Evolutionary conservation across 2,329 filamentous ascomycete species (phyloP), one percentile per base, ranked within the genome.

Genomic region (Colletotrichum sansevieriae): DNA sequence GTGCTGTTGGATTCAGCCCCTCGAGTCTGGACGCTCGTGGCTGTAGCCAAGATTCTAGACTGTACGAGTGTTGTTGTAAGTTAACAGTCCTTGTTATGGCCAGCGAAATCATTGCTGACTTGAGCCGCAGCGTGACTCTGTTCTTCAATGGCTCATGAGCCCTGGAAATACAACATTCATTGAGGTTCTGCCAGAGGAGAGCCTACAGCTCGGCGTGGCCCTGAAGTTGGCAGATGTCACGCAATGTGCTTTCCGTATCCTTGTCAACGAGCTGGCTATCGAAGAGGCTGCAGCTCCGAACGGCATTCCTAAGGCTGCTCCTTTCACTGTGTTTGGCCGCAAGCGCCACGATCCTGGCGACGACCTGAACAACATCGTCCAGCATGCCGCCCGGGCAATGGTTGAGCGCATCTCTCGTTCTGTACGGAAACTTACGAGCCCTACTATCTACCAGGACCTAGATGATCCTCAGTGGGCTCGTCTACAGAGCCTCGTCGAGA

Each of bases 11-110:
- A 92, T 76, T 92, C 90, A 0, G 90, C 91, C 0, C 82, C 85
- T 11, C 88, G 91, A 13, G 78, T 91, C 43, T 92, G 88, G 84
- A 92, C 90, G 0, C 82, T 92, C n/a, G 86, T 88, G 39, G 87
- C 85, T 3, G 76, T 92, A 9, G 87, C 88, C 8, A 87, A 87
- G 68, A 82, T 88, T 44, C 84, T 91, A 58, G 86, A 89, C 33
- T 85, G 87, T 22, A 63, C 64, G 15, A 46, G 12, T 52, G 44
- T 68, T n/a, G 41, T 70, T 37, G 83, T 83, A 71, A 74, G 81
- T 75, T 35, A 35, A 41, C 25, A 3, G 39, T 13, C 6, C 3
- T 12, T 15, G 9, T 22, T 2, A 11, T 13, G 25, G 10, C 54
- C 72, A 78, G 29, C 74, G 75, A 10, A 71, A 72, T 6, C 69